Base-by-base conservation (phyloP, 1,284 basidiomycete species). In the Leccinum angustisporum region DNA sequence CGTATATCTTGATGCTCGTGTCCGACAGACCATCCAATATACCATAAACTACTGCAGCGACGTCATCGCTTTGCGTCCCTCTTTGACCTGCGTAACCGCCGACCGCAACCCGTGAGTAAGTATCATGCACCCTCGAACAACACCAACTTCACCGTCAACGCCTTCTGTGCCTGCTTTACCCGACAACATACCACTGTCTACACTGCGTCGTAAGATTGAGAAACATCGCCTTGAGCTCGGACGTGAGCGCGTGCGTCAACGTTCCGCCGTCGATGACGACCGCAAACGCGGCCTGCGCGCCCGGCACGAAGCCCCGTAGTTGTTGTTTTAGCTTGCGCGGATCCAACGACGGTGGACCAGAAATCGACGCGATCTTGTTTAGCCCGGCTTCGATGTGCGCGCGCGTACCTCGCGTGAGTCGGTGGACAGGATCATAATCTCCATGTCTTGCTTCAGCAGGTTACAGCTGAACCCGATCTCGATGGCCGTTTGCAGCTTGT, bases 211-310 rank as follows among this genome's bases (percentile, higher is more conserved):
- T 94, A 13, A 99, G 83, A 61, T 90, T 92, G 56, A 98, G 82
- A 81, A 98, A 98, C 36, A 97, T 76, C 2, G 85, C 81, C 74
- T 96, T 97, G 66, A 98, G 79, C 33, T 87, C 85, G 1, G 87
- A 81, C 30, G 86, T 83, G 30, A 98, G 80, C 0, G 95, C 95
- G 76, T 94, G 86, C 18, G 89, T 83, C 25, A 99, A 78, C 1
- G 94, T 97, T 71, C 98, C 95, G 6, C 97, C 97, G 72, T 99
- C 96, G 63, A 98, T 97, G 66, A 98, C 96, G 16, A 97, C 91
- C 0, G 96, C 96, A 73, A 97, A 97, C 10, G 88, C 85, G 16
- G 86, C 85, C 70, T 87, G 81, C 1, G 83, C 83, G 2, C 86
- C 87, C 6, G 87, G 83, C 5, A 87, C 75, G 66, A 91, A 91